Percentiles rank a stretch among this genome's conserved stretches.
These are phyloP conservation scores for Penicillium cataractarum DNA, from an alignment of 495 filamentous ascomycete species.

Conservation along the genomic window DNA sequence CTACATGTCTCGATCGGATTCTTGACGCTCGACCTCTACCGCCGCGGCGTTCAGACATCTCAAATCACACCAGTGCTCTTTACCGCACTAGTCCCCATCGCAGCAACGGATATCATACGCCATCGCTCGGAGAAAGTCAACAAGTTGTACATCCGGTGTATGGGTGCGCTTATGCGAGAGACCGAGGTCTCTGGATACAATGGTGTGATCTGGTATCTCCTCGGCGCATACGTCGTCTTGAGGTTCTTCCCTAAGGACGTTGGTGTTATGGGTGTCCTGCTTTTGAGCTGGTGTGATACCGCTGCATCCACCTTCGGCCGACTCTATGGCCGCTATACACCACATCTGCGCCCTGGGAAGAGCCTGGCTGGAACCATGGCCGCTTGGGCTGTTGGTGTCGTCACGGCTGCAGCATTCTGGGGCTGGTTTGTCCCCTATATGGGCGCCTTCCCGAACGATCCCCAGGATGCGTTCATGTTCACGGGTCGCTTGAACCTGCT, in stretches of 20 bases:
- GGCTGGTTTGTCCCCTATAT: slow-evolving; percentile 76
- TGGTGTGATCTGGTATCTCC: slow-evolving; percentile 93
- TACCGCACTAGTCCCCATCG: slow-evolving; percentile 83
- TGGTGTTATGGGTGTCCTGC: slow-evolving; percentile 82
- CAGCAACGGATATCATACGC: slow-evolving; percentile 77
- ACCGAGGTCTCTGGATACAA: slow-evolving; percentile 91
- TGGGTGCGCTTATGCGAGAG: slow-evolving; percentile 95
- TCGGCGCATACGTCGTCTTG: slow-evolving; percentile 85
- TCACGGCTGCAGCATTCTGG: slow-evolving; percentile 85
- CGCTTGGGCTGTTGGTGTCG: slow-evolving; percentile 77
- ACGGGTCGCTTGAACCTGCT: slow-evolving; percentile 71
- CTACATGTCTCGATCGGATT: slow-evolving; percentile 93
- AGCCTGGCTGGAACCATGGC: slow-evolving; percentile 86
- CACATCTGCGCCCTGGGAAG: slow-evolving; percentile 82
- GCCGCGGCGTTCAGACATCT: slow-evolving; percentile 68
- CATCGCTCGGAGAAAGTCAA: slow-evolving; percentile 83
- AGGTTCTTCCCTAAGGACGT: slow-evolving; percentile 92
- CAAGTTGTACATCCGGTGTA: slow-evolving; percentile 76
- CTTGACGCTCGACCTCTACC: slow-evolving; percentile 81
- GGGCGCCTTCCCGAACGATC: slow-evolving; percentile 67
- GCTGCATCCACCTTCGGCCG: slow-evolving; percentile 92
- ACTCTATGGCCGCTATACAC: slow-evolving; percentile 82
- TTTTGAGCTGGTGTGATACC: slow-evolving; percentile 97
- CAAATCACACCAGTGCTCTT: slow-evolving; percentile 84
- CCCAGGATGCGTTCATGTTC: slow-evolving; percentile 77